Conservation (phyloP, 768 basidiomycete genomes). For the Russula compacta region DNA sequence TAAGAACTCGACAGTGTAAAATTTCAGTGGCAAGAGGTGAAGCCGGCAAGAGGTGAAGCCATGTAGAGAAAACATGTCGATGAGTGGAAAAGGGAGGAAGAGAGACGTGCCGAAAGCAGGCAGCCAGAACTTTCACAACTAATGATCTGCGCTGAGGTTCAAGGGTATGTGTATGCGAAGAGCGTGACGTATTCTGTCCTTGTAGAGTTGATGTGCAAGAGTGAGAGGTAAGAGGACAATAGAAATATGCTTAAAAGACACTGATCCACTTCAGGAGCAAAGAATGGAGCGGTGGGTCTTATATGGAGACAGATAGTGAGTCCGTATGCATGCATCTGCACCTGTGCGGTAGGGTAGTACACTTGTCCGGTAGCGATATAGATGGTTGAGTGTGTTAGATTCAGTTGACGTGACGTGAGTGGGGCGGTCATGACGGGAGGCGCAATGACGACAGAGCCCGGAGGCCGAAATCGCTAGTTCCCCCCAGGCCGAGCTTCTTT, state of each 20-base stretch:
- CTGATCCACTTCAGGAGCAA: neutral
- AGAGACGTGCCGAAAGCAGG: neutral
- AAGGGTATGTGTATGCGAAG: neutral
- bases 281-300: neutral
- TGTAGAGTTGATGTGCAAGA: neutral
- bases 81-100: neutral
- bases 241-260: slow-evolving; percentile 1
- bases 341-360: slow-evolving; percentile 8
- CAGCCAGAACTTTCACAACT: neutral
- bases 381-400: neutral
- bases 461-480: neutral
- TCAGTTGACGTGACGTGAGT: slow-evolving; percentile 1
- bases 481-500: slow-evolving; percentile 41
- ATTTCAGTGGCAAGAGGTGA: neutral
- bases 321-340: slow-evolving; percentile 7
- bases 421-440: neutral
- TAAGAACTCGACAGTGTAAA: neutral
- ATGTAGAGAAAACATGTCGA: neutral
- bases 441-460: neutral
- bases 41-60: neutral
- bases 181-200: neutral
- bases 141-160: neutral
- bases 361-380: slow-evolving; percentile 11
- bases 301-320: slow-evolving; percentile 13
- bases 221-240: neutral